phyloP scores from a whole-genome alignment of 306 rosid species.

The Ziziphus jujuba region DNA sequence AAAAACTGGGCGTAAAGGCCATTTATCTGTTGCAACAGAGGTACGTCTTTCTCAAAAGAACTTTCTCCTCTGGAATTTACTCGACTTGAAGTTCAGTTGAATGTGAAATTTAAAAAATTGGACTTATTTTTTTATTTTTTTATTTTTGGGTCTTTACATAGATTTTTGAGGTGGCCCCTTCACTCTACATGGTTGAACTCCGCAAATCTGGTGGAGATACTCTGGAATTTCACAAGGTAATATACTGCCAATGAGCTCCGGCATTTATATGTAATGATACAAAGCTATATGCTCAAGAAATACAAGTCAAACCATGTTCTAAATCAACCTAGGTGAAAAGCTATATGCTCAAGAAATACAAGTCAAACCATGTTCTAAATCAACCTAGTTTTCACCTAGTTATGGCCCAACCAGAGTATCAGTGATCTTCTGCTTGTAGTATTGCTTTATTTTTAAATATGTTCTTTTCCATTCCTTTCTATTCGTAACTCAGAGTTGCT shows the following conservation, averaged over 20 bases:
- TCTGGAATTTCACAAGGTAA: slow-evolving; percentile 86
- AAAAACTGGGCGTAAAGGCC: slow-evolving; percentile 92
- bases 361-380: too few species aligned
- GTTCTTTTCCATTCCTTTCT: not conserved
- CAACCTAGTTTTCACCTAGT: too few species aligned
- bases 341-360: not conserved
- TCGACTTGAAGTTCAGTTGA: not conserved
- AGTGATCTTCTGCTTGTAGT: not conserved
- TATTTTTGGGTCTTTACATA: slow-evolving; percentile 32
- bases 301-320: too few species aligned
- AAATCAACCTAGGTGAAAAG: too few species aligned
- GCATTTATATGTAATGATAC: not conserved
- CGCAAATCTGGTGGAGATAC: slow-evolving; percentile 92
- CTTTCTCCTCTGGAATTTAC: not conserved
- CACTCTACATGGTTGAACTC: slow-evolving; percentile 85
- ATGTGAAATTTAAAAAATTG: not conserved
- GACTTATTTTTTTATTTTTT: not conserved
- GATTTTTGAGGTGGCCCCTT: slow-evolving; percentile 95
- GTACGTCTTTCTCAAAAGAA: slow-evolving; percentile 30
- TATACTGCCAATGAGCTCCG: not conserved
- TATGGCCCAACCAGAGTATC: too few species aligned
- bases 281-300: not conserved
- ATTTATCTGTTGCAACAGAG: slow-evolving; percentile 85
- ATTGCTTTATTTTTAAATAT: not conserved
- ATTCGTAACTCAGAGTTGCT: not conserved